phyloP scores from a whole-genome alignment of 2,329 filamentous ascomycete species.

The Diaporthe sp. region DNA sequence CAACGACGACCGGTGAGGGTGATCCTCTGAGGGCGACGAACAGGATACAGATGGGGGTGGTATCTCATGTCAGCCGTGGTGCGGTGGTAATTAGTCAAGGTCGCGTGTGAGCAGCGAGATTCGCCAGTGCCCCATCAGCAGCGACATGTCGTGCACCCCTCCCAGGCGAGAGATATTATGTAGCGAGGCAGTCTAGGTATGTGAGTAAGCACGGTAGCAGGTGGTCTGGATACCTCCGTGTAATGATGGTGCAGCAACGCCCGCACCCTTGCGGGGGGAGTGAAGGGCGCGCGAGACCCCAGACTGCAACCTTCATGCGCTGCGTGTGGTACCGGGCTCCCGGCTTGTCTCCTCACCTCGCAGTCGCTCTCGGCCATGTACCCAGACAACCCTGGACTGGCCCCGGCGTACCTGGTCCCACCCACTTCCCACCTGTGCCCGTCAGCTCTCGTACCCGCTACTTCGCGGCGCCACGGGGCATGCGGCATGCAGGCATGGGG shows the following conservation, averaged over 20 bases:
- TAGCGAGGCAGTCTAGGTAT: background rate
- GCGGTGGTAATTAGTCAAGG: constrained; percentile 24
- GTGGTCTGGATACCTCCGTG: constrained; percentile 11
- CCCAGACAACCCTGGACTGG: background rate
- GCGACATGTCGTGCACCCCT: constrained; percentile 24
- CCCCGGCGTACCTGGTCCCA: background rate
- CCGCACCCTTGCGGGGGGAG: constrained; percentile 21
- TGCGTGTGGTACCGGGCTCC: constrained; percentile 7
- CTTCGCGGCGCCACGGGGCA: constrained; percentile 17
- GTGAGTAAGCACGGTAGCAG: constrained; percentile 14
- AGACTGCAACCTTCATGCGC: constrained; percentile 28
- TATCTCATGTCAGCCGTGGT: constrained; percentile 23
- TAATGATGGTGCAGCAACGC: constrained; percentile 20
- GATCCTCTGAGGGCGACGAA: constrained; percentile 7
- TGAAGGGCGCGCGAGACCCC: constrained; percentile 20
- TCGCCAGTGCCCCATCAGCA: constrained; percentile 24
- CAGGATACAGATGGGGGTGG: constrained; percentile 9
- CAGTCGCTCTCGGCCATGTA: background rate
- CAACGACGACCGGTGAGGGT: constrained; percentile 17
- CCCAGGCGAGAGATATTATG: background rate
- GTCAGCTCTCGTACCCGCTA: constrained; percentile 22
- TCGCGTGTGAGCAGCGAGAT: constrained; percentile 15
- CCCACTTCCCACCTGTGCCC: background rate
- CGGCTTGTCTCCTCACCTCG: background rate
- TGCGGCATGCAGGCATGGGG: background rate